phyloP scores from a whole-genome alignment of 1,284 basidiomycete genomes.

The Cryptococcus hybrid region DNA sequence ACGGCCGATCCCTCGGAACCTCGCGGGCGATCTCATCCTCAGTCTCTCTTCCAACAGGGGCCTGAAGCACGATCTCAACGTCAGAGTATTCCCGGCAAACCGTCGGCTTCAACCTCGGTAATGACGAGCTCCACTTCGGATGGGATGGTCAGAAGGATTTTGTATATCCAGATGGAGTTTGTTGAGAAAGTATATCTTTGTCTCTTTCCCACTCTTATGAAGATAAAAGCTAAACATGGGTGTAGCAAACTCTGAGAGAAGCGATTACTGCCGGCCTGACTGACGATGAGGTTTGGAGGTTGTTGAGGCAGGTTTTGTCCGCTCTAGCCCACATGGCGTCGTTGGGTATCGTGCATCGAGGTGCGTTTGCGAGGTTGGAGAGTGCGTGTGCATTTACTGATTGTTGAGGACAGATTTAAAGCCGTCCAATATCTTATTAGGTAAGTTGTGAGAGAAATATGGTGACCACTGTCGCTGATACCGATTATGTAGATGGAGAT shows the following conservation, averaged over 20 bases:
- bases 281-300: slow-evolving; percentile 82
- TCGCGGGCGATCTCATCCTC: slow-evolving; percentile 2
- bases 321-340: slow-evolving; percentile 88
- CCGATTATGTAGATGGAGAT: slow-evolving; percentile 53
- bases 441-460: slow-evolving; percentile 48
- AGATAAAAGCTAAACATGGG: background rate
- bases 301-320: slow-evolving; percentile 90
- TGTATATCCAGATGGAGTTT: slow-evolving; percentile 52
- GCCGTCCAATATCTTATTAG: slow-evolving; percentile 86
- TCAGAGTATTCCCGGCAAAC: slow-evolving; percentile 6
- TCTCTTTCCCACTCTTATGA: background rate
- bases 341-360: slow-evolving; percentile 83
- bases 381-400: background rate
- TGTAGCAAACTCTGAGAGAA: slow-evolving; percentile 52
- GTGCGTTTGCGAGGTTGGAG: slow-evolving; percentile 5
- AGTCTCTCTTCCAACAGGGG: background rate
- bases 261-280: slow-evolving; percentile 73
- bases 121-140: slow-evolving; percentile 33
- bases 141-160: slow-evolving; percentile 34
- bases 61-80: background rate
- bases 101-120: slow-evolving; percentile 10
- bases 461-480: slow-evolving; percentile 54
- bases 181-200: slow-evolving; percentile 42
- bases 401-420: slow-evolving; percentile 65
- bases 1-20: slow-evolving; percentile 35